Evolutionary conservation across 768 basidiomycete species (phyloP), one percentile per base, ranked within the genome.

Genomic region (Naganishia onofrii): DNA sequence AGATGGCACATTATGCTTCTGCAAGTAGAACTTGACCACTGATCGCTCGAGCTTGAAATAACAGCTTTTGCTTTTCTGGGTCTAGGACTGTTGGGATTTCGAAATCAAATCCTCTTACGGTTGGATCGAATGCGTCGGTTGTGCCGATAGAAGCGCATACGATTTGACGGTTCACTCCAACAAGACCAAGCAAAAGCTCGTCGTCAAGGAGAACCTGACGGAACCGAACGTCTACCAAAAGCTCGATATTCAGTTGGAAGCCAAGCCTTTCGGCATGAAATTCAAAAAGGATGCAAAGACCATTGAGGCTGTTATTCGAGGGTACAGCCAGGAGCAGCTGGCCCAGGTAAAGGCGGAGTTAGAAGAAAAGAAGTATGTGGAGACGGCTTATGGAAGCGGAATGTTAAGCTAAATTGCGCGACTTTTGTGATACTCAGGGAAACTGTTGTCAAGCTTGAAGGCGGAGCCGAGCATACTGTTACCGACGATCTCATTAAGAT

Each of bases 71-170:
- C 19, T 36, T 17, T 46, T 46, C 28, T 10, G n/a, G 23, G 17
- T 21, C 5, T 28, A 78, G 46, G 95, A 98, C 82, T 99, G 96
- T 82, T 99, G 96, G 96, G 96, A 99, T 79, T 96, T 94, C 52
- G 96, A 99, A 84, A 97, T 98, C 73, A 86, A 93, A 72, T 93
- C 91, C 66, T 90, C 91, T 58, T 89, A 89, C 72, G 87, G 89
- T 54, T 99, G 96, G 96, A 95, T 92, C 66, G 96, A 99, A 83
- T 99, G 96, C 80, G 94, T 98, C 67, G 96, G 96, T 10, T 99
- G 96, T 82, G 96, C 96, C 42, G 96, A 99, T 82, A 90, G 96
- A 56, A 92, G 93, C 0, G 95, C 96, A 60, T 98, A 97, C 81
- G 96, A 99, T 82, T 82, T 99, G 75, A 88, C 87, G 38, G 94